Conservation (phyloP, 805 yeast species). For the Zygosaccharomyces kombuchaensis region DNA sequence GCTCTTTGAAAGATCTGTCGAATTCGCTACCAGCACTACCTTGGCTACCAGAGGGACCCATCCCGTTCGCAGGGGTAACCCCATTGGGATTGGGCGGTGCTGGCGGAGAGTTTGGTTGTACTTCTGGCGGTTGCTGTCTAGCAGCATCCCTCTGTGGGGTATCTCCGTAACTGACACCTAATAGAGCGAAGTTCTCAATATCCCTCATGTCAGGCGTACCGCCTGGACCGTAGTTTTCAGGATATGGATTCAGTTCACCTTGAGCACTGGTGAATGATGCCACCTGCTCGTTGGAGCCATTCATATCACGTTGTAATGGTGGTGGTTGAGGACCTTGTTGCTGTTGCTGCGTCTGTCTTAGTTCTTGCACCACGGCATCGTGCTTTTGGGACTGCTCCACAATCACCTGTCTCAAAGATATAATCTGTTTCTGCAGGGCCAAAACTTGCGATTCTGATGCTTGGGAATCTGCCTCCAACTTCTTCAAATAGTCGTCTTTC, state of each 20-base stretch:
- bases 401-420: conserved; percentile 11
- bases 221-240: conserved; percentile 18
- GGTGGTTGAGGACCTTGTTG: not conserved
- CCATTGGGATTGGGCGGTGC: conserved; percentile 8
- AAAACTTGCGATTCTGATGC: conserved; percentile 9
- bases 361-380: conserved; percentile 11
- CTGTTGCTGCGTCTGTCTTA: conserved; percentile 5
- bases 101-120: conserved; percentile 9
- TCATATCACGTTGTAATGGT: not conserved
- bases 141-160: conserved; percentile 20
- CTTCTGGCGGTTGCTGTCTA: conserved; percentile 16
- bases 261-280: conserved; percentile 2
- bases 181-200: conserved; percentile 32
- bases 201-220: conserved; percentile 35
- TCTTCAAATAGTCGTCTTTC: conserved; percentile 13
- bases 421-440: conserved; percentile 11
- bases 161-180: conserved; percentile 30
- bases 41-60: conserved; percentile 4
- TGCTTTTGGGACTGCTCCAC: conserved; percentile 8
- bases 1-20: conserved; percentile 25
- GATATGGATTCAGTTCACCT: conserved; percentile 1
- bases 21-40: conserved; percentile 11
- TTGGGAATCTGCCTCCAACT: conserved; percentile 5
- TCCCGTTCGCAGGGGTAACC: conserved; percentile 4
- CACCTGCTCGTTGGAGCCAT: conserved; percentile 4